phyloP scores from a whole-genome alignment of 2,329 filamentous ascomycete species.

The Colletotrichum godetiae region DNA sequence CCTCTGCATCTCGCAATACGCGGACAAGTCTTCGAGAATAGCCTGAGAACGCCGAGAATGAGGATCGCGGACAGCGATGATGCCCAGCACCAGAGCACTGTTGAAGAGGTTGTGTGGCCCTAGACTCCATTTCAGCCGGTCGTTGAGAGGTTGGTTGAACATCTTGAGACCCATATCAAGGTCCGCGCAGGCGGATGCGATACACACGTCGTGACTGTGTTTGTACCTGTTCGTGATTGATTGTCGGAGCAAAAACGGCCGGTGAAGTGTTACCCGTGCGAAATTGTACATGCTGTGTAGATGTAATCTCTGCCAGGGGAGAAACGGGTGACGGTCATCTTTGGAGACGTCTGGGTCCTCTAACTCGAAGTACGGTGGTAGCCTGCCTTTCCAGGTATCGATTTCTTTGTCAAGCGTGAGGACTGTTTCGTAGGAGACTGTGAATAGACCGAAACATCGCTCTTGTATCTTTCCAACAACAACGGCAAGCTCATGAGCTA shows the following conservation, averaged over 20 bases:
- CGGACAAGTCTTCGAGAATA: slow-evolving; percentile 50
- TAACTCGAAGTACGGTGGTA: slow-evolving; percentile 49
- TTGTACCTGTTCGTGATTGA: slow-evolving; percentile 53
- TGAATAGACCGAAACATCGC: slow-evolving; percentile 49
- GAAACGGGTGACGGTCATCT: slow-evolving; percentile 43
- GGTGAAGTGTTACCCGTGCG: slow-evolving; percentile 51
- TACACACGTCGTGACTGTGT: slow-evolving; percentile 52
- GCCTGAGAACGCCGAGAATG: slow-evolving; percentile 42
- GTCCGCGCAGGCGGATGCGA: slow-evolving; percentile 53
- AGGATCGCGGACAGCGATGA: slow-evolving; percentile 46
- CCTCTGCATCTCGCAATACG: slow-evolving; percentile 53
- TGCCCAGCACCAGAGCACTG: slow-evolving; percentile 50
- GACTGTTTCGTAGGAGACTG: slow-evolving; percentile 51
- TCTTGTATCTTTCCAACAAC: slow-evolving; percentile 53
- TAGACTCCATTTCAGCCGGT: slow-evolving; percentile 47
- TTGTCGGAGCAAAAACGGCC: slow-evolving; percentile 50
- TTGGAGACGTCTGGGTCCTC: slow-evolving; percentile 45
- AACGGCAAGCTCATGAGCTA: slow-evolving; percentile 46
- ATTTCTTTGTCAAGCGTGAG: slow-evolving; percentile 48
- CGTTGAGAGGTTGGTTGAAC: slow-evolving; percentile 44
- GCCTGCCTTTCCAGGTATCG: slow-evolving; percentile 43
- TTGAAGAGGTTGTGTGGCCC: slow-evolving; percentile 54
- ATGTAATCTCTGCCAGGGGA: slow-evolving; percentile 51
- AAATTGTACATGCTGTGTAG: slow-evolving; percentile 54
- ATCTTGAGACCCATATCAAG: slow-evolving; percentile 49